phyloP scores from a whole-genome alignment of 768 basidiomycete genomes.

The Termitomyces sp. region DNA sequence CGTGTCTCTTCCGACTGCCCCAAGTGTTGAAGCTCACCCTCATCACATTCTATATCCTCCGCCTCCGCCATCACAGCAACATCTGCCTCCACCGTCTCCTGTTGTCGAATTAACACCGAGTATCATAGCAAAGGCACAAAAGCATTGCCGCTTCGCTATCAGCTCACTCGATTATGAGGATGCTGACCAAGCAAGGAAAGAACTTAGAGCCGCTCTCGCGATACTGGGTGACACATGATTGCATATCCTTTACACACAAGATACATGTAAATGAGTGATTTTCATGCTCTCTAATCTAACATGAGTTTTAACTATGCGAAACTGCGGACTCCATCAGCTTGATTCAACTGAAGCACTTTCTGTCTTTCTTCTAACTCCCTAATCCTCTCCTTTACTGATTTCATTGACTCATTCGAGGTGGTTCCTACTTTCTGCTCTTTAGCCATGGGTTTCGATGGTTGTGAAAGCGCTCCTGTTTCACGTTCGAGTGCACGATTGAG shows the following conservation, averaged over 20 bases:
- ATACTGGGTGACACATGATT: constrained; percentile 47
- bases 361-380: background rate
- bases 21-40: background rate
- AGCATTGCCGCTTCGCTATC: constrained; percentile 89
- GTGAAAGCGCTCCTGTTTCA: background rate
- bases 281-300: background rate
- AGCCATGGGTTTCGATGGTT: background rate
- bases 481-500: background rate
- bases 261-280: background rate
- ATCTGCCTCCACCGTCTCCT: constrained; percentile 16
- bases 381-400: background rate
- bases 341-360: background rate
- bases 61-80: constrained; percentile 17
- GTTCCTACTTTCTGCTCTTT: background rate
- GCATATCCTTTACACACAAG: background rate
- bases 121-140: constrained; percentile 74
- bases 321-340: background rate
- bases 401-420: background rate
- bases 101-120: constrained; percentile 54
- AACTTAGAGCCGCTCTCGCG: constrained; percentile 72
- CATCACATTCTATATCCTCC: constrained; percentile 6
- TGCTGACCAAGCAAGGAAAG: constrained; percentile 75
- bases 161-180: constrained; percentile 97
- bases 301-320: background rate
- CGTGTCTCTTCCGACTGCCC: background rate